Base-by-base conservation (phyloP, 2,329 filamentous ascomycete genomes). In the Colletotrichum cereale region DNA sequence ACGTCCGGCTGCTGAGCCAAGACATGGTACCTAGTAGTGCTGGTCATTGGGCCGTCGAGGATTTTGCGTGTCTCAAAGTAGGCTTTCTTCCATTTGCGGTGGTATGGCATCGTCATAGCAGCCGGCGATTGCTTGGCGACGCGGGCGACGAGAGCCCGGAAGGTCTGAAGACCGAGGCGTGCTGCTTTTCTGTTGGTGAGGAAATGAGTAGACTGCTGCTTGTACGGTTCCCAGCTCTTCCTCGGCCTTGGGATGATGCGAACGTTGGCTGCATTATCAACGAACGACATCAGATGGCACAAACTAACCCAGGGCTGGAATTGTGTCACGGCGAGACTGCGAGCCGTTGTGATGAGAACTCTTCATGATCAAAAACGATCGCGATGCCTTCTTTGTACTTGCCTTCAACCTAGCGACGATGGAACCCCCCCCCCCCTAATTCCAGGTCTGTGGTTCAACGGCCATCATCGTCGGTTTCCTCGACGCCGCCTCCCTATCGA, bases 381-480 rank as follows among this genome's bases (percentile, higher is more conserved):
- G 8, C 38, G 4, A 44, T 4, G 7, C 3, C 5, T 6, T 53
- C 21, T n/a, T 65, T 40, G 12, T 31, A 8, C 18, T 36, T 31
- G 40, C 16, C 24, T 11, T 36, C 12, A 40, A 42, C 44, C 38
- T 42, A 18, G 31, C 16, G 10, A 24, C 2, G 14, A 57, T 26
- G 21, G n/a, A 18, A 24, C 4, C 16, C 8, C 12, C 5, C 8
- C 12, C 5, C 18, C 3, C 11, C 14, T 11, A 40, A 26, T 69
- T 53, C 58, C 69, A 26, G 21, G 4, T 18, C 29, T 29, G 7
- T 55, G 58, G 65, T 72, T 69, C 65, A 72, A 72, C 69, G 58
- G 69, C 50, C 63, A 26, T 50, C 34, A n/a, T 26, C 24, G n/a
- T n/a, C 31, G 29, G 18, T 24, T 21, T 34, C 53, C 16, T 26